Conservation (phyloP, 768 basidiomycete species). For the Mycena polygramma region DNA sequence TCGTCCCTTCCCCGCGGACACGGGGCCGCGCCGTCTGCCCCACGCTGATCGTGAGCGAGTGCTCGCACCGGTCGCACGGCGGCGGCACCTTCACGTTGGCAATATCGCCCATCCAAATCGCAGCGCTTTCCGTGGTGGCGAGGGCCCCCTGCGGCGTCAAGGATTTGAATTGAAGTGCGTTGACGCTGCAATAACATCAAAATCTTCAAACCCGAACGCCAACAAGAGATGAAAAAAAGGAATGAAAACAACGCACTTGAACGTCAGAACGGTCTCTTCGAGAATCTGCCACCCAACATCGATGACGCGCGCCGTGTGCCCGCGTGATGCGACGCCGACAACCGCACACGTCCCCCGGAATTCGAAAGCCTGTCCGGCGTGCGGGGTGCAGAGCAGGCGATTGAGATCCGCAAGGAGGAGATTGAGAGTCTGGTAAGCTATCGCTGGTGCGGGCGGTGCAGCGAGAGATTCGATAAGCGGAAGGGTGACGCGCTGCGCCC, state of each 20-base stretch:
- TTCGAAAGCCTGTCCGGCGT: neutral
- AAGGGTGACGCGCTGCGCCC: too few species aligned
- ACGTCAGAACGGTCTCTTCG: neutral
- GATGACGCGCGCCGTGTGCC: neutral
- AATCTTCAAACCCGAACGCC: neutral
- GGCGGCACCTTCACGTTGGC: neutral
- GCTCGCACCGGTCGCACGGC: constrained; percentile 17
- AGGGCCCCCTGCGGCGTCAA: neutral
- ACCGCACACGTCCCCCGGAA: constrained; percentile 15
- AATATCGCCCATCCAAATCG: constrained; percentile 5
- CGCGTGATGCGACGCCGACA: too few species aligned
- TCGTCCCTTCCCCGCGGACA: too few species aligned
- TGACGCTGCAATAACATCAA: neutral
- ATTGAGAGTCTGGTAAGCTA: constrained; percentile 3
- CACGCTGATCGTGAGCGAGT: constrained; percentile 2
- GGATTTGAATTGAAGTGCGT: neutral
- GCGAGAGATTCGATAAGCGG: too few species aligned
- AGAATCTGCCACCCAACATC: neutral
- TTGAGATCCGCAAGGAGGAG: constrained; percentile 18
- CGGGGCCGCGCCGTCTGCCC: neutral
- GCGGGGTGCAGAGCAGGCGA: constrained; percentile 14
- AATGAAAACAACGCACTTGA: neutral
- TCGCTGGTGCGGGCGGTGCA: too few species aligned
- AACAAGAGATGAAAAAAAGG: neutral
- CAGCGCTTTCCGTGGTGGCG: neutral